Conservation (phyloP, 2,329 filamentous ascomycete species). For the Scortechinia acanthostroma region DNA sequence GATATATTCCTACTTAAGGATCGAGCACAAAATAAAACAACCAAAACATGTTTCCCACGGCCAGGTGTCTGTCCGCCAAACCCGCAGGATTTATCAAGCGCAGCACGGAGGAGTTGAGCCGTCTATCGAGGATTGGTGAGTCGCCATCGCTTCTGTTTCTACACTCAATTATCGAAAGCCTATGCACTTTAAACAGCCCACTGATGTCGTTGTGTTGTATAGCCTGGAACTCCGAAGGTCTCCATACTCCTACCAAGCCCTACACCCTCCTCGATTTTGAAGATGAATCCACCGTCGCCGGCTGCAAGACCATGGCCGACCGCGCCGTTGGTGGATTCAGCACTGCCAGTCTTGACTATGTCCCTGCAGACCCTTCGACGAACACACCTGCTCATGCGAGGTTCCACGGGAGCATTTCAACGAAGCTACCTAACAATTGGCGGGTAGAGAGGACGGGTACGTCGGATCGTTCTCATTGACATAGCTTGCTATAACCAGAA, state of each 20-base stretch:
- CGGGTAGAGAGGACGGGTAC: slow-evolving; percentile 27
- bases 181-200: background rate
- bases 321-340: slow-evolving; percentile 1
- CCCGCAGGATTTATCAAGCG: slow-evolving; percentile 8
- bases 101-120: background rate
- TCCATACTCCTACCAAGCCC: background rate
- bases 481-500: too few species aligned
- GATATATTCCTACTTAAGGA: too few species aligned
- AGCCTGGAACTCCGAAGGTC: slow-evolving; percentile 29
- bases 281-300: slow-evolving; percentile 19
- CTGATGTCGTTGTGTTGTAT: slow-evolving; percentile 3
- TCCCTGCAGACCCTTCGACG: background rate
- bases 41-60: slow-evolving; percentile 26
- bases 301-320: slow-evolving; percentile 11
- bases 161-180: too few species aligned
- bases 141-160: background rate
- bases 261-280: slow-evolving; percentile 21
- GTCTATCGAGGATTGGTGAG: slow-evolving; percentile 1
- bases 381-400: background rate
- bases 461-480: slow-evolving; percentile 4
- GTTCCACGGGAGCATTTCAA: slow-evolving; percentile 1
- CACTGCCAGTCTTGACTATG: slow-evolving; percentile 1
- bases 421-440: slow-evolving; percentile 12
- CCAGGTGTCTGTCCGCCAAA: slow-evolving; percentile 23
- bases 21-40: too few species aligned